These are phyloP conservation scores for Epichloe sylvatica DNA, from an alignment of 2,329 filamentous ascomycete genomes.

Conservation along the genomic window DNA sequence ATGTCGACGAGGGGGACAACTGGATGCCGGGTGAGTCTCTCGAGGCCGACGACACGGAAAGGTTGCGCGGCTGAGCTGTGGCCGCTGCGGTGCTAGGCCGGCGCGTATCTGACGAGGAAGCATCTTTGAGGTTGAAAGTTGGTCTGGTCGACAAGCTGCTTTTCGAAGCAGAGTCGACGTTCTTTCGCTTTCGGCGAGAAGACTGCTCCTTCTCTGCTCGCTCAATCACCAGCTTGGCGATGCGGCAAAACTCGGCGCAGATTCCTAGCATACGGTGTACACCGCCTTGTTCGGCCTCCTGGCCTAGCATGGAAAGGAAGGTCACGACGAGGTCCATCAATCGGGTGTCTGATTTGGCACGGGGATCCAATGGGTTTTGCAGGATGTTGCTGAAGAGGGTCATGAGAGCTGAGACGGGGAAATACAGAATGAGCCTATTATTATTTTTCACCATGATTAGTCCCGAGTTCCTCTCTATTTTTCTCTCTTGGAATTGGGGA, in stretches of 20 bases:
- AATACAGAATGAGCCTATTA: slow-evolving; percentile 78
- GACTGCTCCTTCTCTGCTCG: slow-evolving; percentile 77
- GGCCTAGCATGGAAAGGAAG: slow-evolving; percentile 78
- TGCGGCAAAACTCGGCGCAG: slow-evolving; percentile 92
- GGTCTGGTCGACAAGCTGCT: slow-evolving; percentile 2
- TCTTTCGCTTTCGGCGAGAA: slow-evolving; percentile 73
- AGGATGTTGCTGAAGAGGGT: slow-evolving; percentile 93
- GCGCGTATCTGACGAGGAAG: slow-evolving; percentile 2
- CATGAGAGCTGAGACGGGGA: slow-evolving; percentile 86
- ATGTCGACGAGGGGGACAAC: slow-evolving; percentile 15
- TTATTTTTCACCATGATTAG: too few relatives aligned
- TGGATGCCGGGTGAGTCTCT: slow-evolving; percentile 10
- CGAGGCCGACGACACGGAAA: slow-evolving; percentile 1
- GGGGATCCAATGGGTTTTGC: slow-evolving; percentile 82
- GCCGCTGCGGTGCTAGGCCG: slow-evolving; percentile 2
- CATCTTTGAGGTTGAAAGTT: not conserved
- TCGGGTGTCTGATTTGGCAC: slow-evolving; percentile 76
- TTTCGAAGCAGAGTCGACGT: slow-evolving; percentile 31
- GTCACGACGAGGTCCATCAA: slow-evolving; percentile 88
- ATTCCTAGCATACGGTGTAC: slow-evolving; percentile 89
- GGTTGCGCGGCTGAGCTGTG: slow-evolving; percentile 2
- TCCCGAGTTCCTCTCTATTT: too few relatives aligned
- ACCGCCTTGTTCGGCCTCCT: slow-evolving; percentile 77
- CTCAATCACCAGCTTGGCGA: slow-evolving; percentile 80
- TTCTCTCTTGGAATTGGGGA: not conserved